phyloP scores from a whole-genome alignment of 163 green algal genomes.

The Coccomyxa subellipsoidea region DNA sequence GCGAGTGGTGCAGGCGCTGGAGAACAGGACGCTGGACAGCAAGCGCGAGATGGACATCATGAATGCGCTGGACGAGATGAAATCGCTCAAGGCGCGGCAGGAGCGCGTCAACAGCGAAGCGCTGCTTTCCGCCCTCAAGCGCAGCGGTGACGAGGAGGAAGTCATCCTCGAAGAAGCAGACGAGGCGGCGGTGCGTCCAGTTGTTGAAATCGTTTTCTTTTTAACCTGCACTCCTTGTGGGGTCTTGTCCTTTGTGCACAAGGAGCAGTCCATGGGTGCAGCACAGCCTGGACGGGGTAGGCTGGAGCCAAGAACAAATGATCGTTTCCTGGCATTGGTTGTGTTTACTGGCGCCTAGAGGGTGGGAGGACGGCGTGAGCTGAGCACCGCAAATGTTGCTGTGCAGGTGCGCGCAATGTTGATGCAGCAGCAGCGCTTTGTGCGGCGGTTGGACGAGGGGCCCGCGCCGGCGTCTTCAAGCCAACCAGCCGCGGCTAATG shows the following conservation, averaged over 20 bases:
- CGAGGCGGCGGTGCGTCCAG: not conserved
- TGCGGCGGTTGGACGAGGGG: not conserved
- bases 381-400: not conserved
- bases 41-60: constrained; percentile 98
- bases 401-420: constrained; percentile 1
- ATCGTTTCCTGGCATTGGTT: not conserved
- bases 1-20: constrained; percentile 56
- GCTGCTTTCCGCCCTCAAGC: constrained; percentile 68
- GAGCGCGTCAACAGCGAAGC: constrained; percentile 58
- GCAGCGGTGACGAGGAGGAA: constrained; percentile 26
- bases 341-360: not conserved
- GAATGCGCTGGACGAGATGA: constrained; percentile 93
- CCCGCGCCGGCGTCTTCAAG: not conserved
- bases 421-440: constrained; percentile 1
- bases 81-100: constrained; percentile 36
- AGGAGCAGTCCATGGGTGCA: not conserved
- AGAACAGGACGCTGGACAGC: constrained; percentile 91
- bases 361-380: no score
- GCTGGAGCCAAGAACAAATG: not conserved
- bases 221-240: no score
- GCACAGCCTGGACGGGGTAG: not conserved
- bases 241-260: no score
- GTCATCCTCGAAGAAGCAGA: not conserved
- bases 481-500: not conserved
- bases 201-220: no score